Evolutionary conservation across 2,329 filamentous ascomycete genomes (phyloP).

Genomic region (Stagonosporopsis cucurbitacearum): DNA sequence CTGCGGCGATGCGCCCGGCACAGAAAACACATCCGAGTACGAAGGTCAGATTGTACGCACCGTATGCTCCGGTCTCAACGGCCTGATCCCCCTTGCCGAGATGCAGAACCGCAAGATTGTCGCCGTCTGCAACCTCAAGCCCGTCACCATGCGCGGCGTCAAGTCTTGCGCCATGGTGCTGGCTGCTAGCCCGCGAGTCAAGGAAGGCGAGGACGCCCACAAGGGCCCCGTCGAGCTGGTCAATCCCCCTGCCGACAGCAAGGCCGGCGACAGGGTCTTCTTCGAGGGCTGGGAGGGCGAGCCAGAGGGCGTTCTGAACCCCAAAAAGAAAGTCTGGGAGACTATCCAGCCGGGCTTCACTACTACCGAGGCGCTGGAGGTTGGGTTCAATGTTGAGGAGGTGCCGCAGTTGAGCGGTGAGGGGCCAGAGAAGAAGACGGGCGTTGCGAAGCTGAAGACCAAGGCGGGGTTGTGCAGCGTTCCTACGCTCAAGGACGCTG

Average conservation of each 20-base stretch:
- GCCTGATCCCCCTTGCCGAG: conserved; percentile 87
- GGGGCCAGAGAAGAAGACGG: conserved; percentile 63
- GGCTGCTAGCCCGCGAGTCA: conserved; percentile 83
- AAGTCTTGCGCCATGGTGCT: conserved; percentile 89
- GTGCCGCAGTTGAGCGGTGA: conserved; percentile 79
- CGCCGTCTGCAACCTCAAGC: conserved; percentile 97
- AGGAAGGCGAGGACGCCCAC: conserved; percentile 82
- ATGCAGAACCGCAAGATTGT: conserved; percentile 98
- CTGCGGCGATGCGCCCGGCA: conserved; percentile 84
- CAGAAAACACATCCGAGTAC: conserved; percentile 88
- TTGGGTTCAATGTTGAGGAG: conserved; percentile 80
- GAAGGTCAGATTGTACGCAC: conserved; percentile 92
- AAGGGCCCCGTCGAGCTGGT: conserved; percentile 95
- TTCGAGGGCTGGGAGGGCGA: conserved; percentile 96
- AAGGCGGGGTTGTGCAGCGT: conserved; percentile 85
- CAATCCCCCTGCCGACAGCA: conserved; percentile 75
- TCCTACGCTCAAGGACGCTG: conserved; percentile 77
- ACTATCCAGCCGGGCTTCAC: conserved; percentile 95
- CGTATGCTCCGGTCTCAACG: conserved; percentile 96
- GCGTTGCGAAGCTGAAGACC: conserved; percentile 71
- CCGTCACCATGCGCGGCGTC: conserved; percentile 96
- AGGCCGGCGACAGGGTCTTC: conserved; percentile 85
- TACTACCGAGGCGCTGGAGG: conserved; percentile 79
- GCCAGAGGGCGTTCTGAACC: conserved; percentile 92
- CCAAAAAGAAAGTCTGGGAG: conserved; percentile 99